A percentile compares a stretch with the other conserved stretches of the same genome.
These are phyloP conservation scores for Neurospora sp. DNA, from an alignment of 495 filamentous ascomycete species.

Conservation along the genomic window DNA sequence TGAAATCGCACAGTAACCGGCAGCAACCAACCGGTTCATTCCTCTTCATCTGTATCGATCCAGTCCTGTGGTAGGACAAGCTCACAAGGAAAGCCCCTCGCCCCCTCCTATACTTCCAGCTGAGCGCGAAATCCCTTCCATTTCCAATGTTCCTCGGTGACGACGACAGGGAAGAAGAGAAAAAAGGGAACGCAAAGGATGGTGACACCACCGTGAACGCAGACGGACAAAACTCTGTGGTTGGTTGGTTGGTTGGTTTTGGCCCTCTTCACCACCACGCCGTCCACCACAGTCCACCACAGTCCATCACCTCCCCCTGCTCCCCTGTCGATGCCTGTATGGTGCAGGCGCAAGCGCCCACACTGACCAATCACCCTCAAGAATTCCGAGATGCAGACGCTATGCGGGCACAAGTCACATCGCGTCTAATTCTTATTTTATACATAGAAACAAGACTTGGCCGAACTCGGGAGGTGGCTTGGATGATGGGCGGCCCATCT, in stretches of 20 bases:
- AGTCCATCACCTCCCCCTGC: background rate
- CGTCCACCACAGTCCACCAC: background rate
- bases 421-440: constrained; percentile 20
- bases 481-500: background rate
- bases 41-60: background rate
- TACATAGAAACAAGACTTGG: background rate
- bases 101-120: background rate
- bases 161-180: background rate
- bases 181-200: background rate
- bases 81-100: background rate
- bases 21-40: background rate
- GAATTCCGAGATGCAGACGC: constrained; percentile 2
- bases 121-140: background rate
- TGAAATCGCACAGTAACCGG: background rate
- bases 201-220: background rate
- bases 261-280: background rate
- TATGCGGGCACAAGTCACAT: constrained; percentile 21
- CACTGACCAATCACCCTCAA: constrained; percentile 4
- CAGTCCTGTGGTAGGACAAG: background rate
- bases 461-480: background rate
- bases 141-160: background rate
- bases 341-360: constrained; percentile 27
- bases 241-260: constrained; percentile 1
- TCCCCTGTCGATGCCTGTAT: constrained; percentile 9
- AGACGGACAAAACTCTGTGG: background rate